phyloP scores from a whole-genome alignment of 768 basidiomycete genomes.

The Chalciporus sphaerocephalus region DNA sequence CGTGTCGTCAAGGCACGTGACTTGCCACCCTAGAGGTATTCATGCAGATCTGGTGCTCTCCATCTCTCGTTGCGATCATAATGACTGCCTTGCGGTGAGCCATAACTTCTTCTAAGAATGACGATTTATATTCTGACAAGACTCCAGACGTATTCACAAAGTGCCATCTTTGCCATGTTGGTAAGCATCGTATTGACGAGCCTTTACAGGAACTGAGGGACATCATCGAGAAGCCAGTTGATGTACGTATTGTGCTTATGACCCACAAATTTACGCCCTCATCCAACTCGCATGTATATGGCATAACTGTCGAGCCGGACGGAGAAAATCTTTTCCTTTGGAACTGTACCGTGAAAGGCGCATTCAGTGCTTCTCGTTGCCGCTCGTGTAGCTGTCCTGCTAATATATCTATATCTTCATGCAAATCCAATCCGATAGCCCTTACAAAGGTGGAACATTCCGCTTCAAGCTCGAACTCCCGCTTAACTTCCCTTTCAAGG shows the following conservation, averaged over 20 bases:
- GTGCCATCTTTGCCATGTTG: constrained; percentile 33
- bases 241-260: constrained; percentile 40
- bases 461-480: constrained; percentile 72
- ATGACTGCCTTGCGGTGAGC: constrained; percentile 42
- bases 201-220: constrained; percentile 59
- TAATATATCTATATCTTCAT: no score
- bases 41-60: neutral
- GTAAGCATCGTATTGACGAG: constrained; percentile 7
- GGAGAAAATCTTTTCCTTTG: constrained; percentile 75
- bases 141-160: constrained; percentile 67
- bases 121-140: constrained; percentile 18
- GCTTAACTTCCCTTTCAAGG: constrained; percentile 81
- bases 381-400: constrained; percentile 1
- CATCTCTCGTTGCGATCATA: constrained; percentile 6
- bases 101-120: neutral
- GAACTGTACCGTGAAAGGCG: constrained; percentile 73
- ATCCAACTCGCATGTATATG: constrained; percentile 38
- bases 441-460: constrained; percentile 81
- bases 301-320: constrained; percentile 53
- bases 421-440: constrained; percentile 58
- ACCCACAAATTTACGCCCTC: constrained; percentile 6
- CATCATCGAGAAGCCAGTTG: constrained; percentile 58
- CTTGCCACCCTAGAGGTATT: neutral
- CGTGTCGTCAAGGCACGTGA: constrained; percentile 16
- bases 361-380: constrained; percentile 42